A percentile compares a stretch with the other conserved stretches of the same genome.
phyloP scores from a whole-genome alignment of 176 grass and related monocot species.

The Oryza rufipogon region DNA sequence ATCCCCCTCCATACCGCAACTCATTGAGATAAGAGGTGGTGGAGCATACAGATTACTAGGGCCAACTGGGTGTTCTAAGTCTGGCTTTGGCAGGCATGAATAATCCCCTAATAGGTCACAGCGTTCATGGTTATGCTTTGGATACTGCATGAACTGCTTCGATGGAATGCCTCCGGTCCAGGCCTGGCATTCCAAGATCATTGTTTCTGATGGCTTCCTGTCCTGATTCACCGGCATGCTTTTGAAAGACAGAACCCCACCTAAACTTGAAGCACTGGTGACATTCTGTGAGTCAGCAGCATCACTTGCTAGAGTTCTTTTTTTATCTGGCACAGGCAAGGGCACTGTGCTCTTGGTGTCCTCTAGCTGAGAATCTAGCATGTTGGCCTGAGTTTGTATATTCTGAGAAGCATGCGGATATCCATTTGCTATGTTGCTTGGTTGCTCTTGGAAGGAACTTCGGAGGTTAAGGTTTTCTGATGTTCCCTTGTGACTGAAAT shows the following conservation, averaged over 20 bases:
- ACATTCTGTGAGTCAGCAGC: conserved; percentile 45
- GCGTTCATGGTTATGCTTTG: conserved; percentile 72
- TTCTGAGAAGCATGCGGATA: conserved; percentile 44
- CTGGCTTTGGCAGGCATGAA: conserved; percentile 75
- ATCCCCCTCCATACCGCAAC: conserved; percentile 54
- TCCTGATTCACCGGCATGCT: conserved; percentile 52
- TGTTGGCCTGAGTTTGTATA: conserved; percentile 49
- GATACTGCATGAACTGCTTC: conserved; percentile 86
- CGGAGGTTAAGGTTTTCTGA: conserved; percentile 55
- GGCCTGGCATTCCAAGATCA: conserved; percentile 57
- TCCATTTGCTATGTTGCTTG: conserved; percentile 41
- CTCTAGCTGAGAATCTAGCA: conserved; percentile 49
- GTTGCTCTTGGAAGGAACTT: conserved; percentile 56
- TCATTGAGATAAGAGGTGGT: conserved; percentile 57
- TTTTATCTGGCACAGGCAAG: conserved; percentile 41
- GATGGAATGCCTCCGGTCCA: conserved; percentile 53
- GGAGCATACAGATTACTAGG: conserved; percentile 45
- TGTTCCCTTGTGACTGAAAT: conserved; percentile 60
- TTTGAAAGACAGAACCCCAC: conserved; percentile 72
- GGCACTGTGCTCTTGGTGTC: conserved; percentile 47
- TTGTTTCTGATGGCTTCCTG: conserved; percentile 57
- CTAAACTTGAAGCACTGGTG: conserved; percentile 47
- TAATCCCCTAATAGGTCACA: conserved; percentile 77
- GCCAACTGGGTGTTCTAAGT: conserved; percentile 50
- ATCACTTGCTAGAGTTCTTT: conserved; percentile 41